A percentile compares a stretch with the other conserved stretches of the same genome.
Conservation (phyloP, 1,139 yeast species). For the Debaryomycetaceae sp. region DNA sequence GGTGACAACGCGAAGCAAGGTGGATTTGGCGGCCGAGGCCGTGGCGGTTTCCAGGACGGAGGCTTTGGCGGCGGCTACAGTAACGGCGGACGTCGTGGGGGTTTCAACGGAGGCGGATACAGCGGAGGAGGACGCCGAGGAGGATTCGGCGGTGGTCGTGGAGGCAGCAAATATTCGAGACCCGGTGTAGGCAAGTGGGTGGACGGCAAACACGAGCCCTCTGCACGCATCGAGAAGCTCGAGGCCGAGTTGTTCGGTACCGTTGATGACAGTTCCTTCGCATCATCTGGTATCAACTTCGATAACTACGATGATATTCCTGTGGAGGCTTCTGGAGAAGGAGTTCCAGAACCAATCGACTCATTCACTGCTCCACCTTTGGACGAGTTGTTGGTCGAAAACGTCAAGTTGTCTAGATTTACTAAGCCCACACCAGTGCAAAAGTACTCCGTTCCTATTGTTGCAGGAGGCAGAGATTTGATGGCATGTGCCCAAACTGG, state of each 20-base stretch:
- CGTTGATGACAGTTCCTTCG: slow-evolving; percentile 76
- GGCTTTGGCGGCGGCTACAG: slow-evolving; percentile 7
- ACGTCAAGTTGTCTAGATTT: slow-evolving; percentile 84
- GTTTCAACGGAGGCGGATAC: slow-evolving; percentile 16
- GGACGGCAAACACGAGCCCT: slow-evolving; percentile 87
- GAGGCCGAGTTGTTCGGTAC: slow-evolving; percentile 87
- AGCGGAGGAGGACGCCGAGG: slow-evolving; percentile 23
- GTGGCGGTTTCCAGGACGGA: slow-evolving; percentile 6
- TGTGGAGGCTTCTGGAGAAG: slow-evolving; percentile 94
- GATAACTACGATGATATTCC: slow-evolving; percentile 98
- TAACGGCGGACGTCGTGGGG: slow-evolving; percentile 10
- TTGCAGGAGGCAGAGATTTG: slow-evolving; percentile 91
- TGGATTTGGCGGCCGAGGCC: slow-evolving; percentile 13
- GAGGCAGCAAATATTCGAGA: slow-evolving; percentile 20
- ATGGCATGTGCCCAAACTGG: slow-evolving; percentile 96
- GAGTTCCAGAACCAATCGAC: slow-evolving; percentile 90
- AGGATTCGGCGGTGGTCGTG: slow-evolving; percentile 14
- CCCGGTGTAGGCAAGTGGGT: slow-evolving; percentile 71
- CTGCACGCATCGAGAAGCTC: slow-evolving; percentile 63
- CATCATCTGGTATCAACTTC: slow-evolving; percentile 95
- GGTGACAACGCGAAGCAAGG: slow-evolving; percentile 8
- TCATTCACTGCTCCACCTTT: slow-evolving; percentile 90
- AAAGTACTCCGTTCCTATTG: slow-evolving; percentile 96
- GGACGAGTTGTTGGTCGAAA: slow-evolving; percentile 81
- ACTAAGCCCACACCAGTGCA: slow-evolving; percentile 98